Conservation (phyloP, 1,139 yeast genomes). For the Pichia sp. region DNA sequence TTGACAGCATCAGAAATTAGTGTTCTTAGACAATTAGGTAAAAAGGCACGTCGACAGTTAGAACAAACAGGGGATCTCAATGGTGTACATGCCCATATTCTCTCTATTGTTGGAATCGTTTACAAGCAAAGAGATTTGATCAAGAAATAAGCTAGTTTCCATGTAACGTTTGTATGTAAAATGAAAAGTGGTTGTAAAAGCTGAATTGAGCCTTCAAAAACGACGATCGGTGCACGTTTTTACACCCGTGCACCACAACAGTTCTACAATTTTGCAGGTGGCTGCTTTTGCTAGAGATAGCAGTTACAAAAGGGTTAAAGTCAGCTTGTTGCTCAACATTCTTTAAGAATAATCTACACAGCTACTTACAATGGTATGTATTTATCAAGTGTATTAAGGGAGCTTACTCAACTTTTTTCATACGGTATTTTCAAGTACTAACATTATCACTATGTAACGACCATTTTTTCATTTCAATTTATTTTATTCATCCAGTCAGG, state of each 20-base stretch:
- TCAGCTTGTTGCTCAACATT: not conserved
- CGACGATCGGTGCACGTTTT: not conserved
- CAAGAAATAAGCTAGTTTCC: not conserved
- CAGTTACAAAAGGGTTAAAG: not conserved
- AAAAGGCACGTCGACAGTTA: constrained; percentile 30
- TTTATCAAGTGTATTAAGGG: not conserved
- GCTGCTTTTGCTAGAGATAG: not conserved
- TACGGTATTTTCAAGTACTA: not conserved
- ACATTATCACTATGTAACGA: not conserved
- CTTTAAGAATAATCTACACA: not conserved
- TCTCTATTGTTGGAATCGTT: constrained; percentile 6
- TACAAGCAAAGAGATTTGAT: constrained; percentile 11
- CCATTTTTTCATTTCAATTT: not conserved
- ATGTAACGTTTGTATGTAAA: too few species aligned
- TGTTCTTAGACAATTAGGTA: constrained; percentile 35
- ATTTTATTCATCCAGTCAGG: constrained; percentile 25
- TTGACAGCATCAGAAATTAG: constrained; percentile 34
- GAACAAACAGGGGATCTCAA: not conserved
- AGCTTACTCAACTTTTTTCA: not conserved
- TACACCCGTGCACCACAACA: not conserved
- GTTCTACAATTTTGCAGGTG: too few species aligned
- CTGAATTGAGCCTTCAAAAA: not conserved
- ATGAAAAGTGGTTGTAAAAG: not conserved
- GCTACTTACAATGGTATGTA: not conserved
- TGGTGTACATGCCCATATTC: not conserved